Evolutionary conservation across 164 flowering plant genomes (phyloP).

Genomic region (Pachysandra terminalis): DNA sequence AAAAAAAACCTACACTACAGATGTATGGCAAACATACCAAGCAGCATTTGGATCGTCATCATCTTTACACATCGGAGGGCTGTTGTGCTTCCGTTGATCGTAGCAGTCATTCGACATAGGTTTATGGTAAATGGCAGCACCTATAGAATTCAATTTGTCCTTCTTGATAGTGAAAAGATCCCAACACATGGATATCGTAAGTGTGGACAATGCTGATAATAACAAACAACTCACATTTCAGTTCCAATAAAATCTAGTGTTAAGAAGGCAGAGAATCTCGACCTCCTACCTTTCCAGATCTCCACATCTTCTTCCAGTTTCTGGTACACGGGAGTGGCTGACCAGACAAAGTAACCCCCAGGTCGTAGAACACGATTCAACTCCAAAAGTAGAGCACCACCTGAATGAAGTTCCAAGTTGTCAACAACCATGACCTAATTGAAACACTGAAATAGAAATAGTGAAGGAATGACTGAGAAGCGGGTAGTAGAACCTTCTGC

Average conservation of each 20-base stretch:
- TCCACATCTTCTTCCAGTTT: slow-evolving; percentile 75
- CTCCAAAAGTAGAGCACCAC: slow-evolving; percentile 89
- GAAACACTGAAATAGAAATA: background rate
- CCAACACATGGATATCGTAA: slow-evolving; percentile 80
- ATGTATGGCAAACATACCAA: slow-evolving; percentile 38
- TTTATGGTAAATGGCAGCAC: slow-evolving; percentile 71
- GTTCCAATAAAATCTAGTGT: background rate
- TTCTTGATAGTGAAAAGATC: slow-evolving; percentile 63
- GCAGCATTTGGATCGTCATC: slow-evolving; percentile 85
- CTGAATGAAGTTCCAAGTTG: slow-evolving; percentile 27
- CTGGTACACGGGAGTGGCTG: slow-evolving; percentile 96
- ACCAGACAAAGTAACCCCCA: slow-evolving; percentile 95
- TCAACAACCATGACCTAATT: background rate
- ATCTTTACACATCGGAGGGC: slow-evolving; percentile 68
- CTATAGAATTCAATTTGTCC: slow-evolving; percentile 54
- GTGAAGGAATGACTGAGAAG: background rate
- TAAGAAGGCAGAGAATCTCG: background rate
- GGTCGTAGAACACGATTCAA: slow-evolving; percentile 84
- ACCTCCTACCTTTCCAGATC: slow-evolving; percentile 77
- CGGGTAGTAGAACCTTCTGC: slow-evolving; percentile 49
- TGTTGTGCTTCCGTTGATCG: slow-evolving; percentile 45
- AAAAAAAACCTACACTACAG: too few relatives aligned
- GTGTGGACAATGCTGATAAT: slow-evolving; percentile 57
- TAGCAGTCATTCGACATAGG: slow-evolving; percentile 72
- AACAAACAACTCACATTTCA: slow-evolving; percentile 7